phyloP scores from a whole-genome alignment of 768 basidiomycete genomes.

The Steccherinum ochraceum region DNA sequence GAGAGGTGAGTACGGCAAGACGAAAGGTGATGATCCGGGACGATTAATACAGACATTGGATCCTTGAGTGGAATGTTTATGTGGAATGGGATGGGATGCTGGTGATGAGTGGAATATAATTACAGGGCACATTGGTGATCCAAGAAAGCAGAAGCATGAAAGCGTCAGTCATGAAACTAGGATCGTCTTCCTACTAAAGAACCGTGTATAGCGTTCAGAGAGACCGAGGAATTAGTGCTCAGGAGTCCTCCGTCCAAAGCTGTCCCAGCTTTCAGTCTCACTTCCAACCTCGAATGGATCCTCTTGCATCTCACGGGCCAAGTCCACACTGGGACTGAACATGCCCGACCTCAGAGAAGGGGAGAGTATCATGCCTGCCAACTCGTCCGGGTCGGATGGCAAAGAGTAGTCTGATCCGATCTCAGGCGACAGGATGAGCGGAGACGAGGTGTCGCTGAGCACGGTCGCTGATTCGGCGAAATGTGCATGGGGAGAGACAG shows the following conservation, averaged over 20 bases:
- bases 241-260: slow-evolving; percentile 20
- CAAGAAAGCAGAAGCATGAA: too few species aligned
- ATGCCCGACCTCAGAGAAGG: slow-evolving; percentile 20
- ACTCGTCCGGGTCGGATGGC: slow-evolving; percentile 13
- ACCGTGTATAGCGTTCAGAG: too few species aligned
- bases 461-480: background rate
- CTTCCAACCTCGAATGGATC: slow-evolving; percentile 16
- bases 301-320: background rate
- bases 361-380: slow-evolving; percentile 13
- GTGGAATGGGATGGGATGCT: background rate
- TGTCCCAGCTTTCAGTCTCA: slow-evolving; percentile 18
- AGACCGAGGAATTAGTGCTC: too few species aligned
- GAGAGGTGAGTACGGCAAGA: background rate
- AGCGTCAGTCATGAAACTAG: background rate
- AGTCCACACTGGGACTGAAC: slow-evolving; percentile 18
- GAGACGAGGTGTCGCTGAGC: slow-evolving; percentile 4
- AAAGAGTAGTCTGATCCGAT: slow-evolving; percentile 8
- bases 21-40: background rate
- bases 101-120: background rate
- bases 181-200: too few species aligned
- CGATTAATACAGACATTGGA: background rate
- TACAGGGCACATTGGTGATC: background rate
- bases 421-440: slow-evolving; percentile 12
- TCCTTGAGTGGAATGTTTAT: background rate
- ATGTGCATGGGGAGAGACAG: background rate